A percentile compares a stretch with the other conserved stretches of the same genome.
These are phyloP conservation scores for Pleurotus sapidus DNA, from an alignment of 768 basidiomycete species.

Conservation along the genomic window DNA sequence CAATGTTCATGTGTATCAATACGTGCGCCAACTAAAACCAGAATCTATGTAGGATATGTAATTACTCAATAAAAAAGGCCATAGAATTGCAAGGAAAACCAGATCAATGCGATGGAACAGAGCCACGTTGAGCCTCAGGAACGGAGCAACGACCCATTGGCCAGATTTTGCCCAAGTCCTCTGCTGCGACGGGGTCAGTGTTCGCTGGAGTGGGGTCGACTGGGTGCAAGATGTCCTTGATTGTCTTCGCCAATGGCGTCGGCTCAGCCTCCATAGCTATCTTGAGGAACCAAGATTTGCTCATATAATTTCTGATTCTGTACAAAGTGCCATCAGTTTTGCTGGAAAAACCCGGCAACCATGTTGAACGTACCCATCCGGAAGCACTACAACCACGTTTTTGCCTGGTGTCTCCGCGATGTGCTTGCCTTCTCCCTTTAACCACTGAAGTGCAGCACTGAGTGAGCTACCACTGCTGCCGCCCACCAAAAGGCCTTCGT, in stretches of 20 bases:
- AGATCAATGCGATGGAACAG: not conserved
- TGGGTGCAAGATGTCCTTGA: slow-evolving; percentile 34
- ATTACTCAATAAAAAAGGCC: not conserved
- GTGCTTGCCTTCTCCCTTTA: slow-evolving; percentile 64
- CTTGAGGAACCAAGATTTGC: slow-evolving; percentile 87
- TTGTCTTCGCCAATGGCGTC: slow-evolving; percentile 48
- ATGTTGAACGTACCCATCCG: slow-evolving; percentile 73
- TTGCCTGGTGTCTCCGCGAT: slow-evolving; percentile 65
- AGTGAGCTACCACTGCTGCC: slow-evolving; percentile 91
- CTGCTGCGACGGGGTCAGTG: not conserved
- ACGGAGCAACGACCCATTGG: not conserved
- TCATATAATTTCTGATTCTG: slow-evolving; percentile 93
- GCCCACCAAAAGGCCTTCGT: slow-evolving; percentile 88
- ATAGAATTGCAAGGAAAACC: not conserved
- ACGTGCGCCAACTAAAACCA: not conserved
- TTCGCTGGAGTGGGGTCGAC: not conserved
- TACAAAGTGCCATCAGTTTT: not conserved
- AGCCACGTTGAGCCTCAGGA: not conserved
- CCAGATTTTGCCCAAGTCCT: not conserved
- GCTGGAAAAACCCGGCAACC: not conserved
- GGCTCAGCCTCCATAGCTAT: slow-evolving; percentile 56
- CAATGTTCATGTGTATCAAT: not conserved
- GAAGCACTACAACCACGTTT: slow-evolving; percentile 87
- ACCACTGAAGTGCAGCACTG: slow-evolving; percentile 73
- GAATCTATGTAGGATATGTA: not conserved